Evolutionary conservation across 1,139 yeast species (phyloP).

Genomic region (Yamadazyma dendronema): DNA sequence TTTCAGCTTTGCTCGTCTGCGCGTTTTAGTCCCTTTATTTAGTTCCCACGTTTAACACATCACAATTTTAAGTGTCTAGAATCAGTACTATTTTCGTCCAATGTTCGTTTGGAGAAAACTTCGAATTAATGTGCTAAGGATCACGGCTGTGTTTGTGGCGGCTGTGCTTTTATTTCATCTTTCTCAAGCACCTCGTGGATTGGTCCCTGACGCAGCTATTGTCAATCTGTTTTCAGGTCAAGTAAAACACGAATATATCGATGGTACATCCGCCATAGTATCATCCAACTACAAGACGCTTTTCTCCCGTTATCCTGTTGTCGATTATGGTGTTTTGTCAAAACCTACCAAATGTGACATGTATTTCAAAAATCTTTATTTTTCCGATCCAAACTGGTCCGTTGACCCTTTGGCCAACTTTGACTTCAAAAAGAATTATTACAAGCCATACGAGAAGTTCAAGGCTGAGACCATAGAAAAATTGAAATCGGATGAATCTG

Average conservation of each 20-base stretch:
- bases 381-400: slow-evolving; percentile 12
- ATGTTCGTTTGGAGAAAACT: neutral
- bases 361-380: slow-evolving; percentile 12
- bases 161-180: neutral
- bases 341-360: slow-evolving; percentile 13
- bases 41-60: no score
- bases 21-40: no score
- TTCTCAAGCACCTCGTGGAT: no score
- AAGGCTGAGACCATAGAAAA: slow-evolving; percentile 9
- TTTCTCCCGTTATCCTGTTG: slow-evolving; percentile 9
- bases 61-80: neutral
- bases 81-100: neutral
- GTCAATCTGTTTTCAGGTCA: no score
- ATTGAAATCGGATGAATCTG: slow-evolving; percentile 2
- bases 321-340: slow-evolving; percentile 3
- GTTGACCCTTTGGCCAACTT: slow-evolving; percentile 17
- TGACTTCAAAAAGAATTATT: slow-evolving; percentile 14
- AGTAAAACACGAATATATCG: slow-evolving; percentile 5
- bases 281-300: slow-evolving; percentile 11
- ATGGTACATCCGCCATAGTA: no score
- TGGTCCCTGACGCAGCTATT: no score
- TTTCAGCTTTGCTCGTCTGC: no score
- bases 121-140: neutral
- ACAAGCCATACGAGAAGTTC: slow-evolving; percentile 15
- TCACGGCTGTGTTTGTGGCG: neutral